Evolutionary conservation across 768 basidiomycete genomes (phyloP), one percentile per base, ranked within the genome.

Genomic region (Lyophyllum semitale): DNA sequence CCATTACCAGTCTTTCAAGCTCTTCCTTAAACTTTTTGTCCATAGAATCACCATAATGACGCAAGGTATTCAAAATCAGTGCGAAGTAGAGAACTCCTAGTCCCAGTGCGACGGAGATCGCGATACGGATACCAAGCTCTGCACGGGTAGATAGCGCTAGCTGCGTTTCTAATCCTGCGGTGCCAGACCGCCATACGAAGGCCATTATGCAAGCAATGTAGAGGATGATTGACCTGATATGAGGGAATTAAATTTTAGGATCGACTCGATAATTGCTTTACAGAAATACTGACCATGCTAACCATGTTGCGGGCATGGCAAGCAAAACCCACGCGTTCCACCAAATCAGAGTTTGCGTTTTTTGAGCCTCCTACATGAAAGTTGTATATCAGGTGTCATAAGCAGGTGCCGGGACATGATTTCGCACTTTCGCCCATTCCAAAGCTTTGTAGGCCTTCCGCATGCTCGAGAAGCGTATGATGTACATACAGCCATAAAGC

Each of bases 391-490:
- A 11, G 7, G 5, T 2, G 27, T 25, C 9, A 46, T 18, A 47
- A 7, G 29, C 13, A 54, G 83, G 84, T 84, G 87, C 18, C 5
- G 17, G n/a, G 3, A 84, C 78, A 38, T 50, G 88, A 79, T 81
- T 12, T 53, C 66, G 22, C 59, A 85, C 87, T 70, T 89, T 84
- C 15, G 87, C 86, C 85, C 88, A 91, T 47, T 80, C 77, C 5
- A 84, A 82, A 1, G 89, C 88, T 55, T 83, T 82, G 60, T 83
- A 75, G 81, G 89, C 86, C 58, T 77, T 85, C 37, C 81, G 76
- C 89, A 91, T 90, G 1, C 80, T 83, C 7, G 81, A 81, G 54
- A 90, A 90, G 23, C 86, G 74, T n/a, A 90, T 73, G 13, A 87
- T 89, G 67, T 87, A 91, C 47, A 88, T 77, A 59, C 89, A 89